A percentile compares a stretch with the other conserved stretches of the same genome.
Evolutionary conservation across 345 rosid species (phyloP).

Genomic region (Eucalyptus erythrocorys): DNA sequence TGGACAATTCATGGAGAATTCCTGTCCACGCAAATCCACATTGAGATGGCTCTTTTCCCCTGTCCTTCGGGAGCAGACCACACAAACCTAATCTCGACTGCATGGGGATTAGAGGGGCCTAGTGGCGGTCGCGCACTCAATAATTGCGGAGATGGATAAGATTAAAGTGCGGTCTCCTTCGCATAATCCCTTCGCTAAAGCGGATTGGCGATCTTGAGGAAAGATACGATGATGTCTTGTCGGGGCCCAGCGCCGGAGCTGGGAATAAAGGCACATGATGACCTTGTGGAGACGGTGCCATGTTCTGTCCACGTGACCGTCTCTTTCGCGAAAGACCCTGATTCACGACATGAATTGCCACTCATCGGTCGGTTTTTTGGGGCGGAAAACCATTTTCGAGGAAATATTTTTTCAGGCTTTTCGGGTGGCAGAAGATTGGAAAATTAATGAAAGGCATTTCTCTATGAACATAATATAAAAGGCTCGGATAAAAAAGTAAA

Average conservation of each 20-base stretch:
- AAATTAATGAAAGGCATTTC: no score
- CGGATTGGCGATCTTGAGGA: background rate
- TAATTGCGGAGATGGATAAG: background rate
- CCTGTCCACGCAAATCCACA: background rate
- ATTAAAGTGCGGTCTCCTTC: background rate
- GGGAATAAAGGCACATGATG: background rate
- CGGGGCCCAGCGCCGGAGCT: background rate
- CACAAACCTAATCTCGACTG: background rate
- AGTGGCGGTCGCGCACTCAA: background rate
- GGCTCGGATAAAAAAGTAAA: no score
- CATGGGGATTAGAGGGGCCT: background rate
- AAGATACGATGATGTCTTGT: background rate
- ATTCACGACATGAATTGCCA: background rate
- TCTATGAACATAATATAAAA: no score
- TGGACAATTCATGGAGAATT: background rate
- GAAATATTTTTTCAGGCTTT: no score
- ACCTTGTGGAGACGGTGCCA: background rate
- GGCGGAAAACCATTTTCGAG: background rate
- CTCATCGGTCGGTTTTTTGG: background rate
- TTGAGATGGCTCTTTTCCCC: background rate
- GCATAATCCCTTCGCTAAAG: background rate
- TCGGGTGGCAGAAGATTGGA: no score
- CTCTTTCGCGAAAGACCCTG: background rate
- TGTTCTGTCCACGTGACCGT: background rate
- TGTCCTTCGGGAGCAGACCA: background rate